Base-by-base conservation (phyloP, 192 early-diverging fungal genomes). In the Phlyctochytrium planicorne region DNA sequence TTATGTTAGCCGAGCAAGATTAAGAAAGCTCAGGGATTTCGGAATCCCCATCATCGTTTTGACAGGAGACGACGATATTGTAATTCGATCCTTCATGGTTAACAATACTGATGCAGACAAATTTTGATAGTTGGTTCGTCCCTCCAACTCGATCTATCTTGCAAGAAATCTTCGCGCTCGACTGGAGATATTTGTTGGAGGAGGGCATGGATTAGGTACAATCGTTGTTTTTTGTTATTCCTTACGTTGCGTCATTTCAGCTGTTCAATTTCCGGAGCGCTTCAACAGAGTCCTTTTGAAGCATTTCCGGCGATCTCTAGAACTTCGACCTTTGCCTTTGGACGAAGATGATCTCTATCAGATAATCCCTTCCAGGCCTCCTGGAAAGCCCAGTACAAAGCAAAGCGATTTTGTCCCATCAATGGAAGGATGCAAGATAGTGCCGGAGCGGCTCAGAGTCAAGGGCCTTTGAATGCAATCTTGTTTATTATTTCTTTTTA, bases 41-140 rank as follows among this genome's bases (percentile, higher is more conserved):
- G 55, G 55, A 4, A 57, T 57, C 25, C 55, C 55, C 55, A 57
- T 57, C 27, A 57, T 57, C 27, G 55, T 57, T 20, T 29, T 57
- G 10, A 57, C 55, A 6, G 55, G 55, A 20, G 55, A 57, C 25
- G 55, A 57, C 27, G 55, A 57, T 57, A 57, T 57, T 27, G 55
- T 57, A 25, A 57, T 12, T 57, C 10, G 6, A 14, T 47, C 20
- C 40, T 6, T 6, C 40, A 47, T 47, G 40, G 40, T 20, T 47
- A 14, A 14, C 6, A 47, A 47, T 47, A 6, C 6, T 47, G 6
- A 20, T 20, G 40, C 6, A 6, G 40, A 20, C 20, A 14, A 14
- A 6, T 47, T 47, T 47, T 57, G 27, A 57, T 27, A 57, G 55
- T 27, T 57, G 16, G 55, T 57, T 25, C 55, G 55, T 6, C 55